Base-by-base conservation (phyloP, 305 asterid genomes). In the Solanum hybrid region DNA sequence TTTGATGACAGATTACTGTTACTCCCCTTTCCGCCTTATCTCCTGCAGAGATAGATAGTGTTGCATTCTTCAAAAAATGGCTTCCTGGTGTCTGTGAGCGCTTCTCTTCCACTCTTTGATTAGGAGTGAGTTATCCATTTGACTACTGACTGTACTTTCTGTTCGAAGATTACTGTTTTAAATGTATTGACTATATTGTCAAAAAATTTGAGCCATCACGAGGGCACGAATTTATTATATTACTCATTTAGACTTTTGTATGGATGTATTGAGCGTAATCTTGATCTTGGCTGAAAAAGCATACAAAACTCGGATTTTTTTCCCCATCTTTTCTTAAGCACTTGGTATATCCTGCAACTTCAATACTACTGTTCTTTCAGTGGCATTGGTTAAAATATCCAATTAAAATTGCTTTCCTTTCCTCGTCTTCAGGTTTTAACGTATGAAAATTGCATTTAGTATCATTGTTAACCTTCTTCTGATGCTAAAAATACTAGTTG, bases 11-110 rank as follows among this genome's bases (percentile, higher is more conserved):
- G 98, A 95, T 95, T 78, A 92, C 95, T 69, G 94, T 95, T 78
- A 94, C 94, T 86, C 97, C 98, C 90, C 93, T 95, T 32, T 95
- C 96, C 22, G 97, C 97, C 88, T 91, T 93, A 89, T 95, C 96
- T 60, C 94, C 93, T 86, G 94, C 98, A 10, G 97, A 94, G 36
- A 75, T 86, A 17, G 95, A 94, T 87, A 91, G 94, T 80, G 89
- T 90, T 12, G 90, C 92, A 40, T 96, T 87, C 92, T 95, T 94
- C 92, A 90, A 93, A 87, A 91, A 91, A 36, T 96, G 98, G 97
- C 90, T 96, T 56, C 94, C 95, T 36, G 51, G 90, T 78, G 92
- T 95, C 42, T 89, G 32, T 31, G 93, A 90, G 76, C 78, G 84
- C 87, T 26, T 88, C 85, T 90, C 94, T 87, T 90, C 92, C 10